phyloP scores from a whole-genome alignment of 1,139 yeast species.

The Suhomyces bokatorum region DNA sequence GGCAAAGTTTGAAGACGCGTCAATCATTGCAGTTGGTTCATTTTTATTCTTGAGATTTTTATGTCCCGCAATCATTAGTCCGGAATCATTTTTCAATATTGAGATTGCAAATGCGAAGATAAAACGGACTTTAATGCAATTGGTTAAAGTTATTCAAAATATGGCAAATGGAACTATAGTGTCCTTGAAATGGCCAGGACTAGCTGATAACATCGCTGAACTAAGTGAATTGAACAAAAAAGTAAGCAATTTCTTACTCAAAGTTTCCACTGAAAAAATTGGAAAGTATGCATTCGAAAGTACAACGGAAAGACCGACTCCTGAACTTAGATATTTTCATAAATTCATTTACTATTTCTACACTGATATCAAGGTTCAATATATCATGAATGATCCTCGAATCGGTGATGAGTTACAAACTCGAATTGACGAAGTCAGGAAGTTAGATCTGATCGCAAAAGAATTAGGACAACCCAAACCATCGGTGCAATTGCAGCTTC shows the following conservation, averaged over 20 bases:
- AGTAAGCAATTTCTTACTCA: conserved; percentile 48
- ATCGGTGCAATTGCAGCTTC: conserved; percentile 53
- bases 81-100: conserved; percentile 63
- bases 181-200: conserved; percentile 60
- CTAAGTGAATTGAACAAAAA: conserved; percentile 45
- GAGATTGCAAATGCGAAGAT: conserved; percentile 48
- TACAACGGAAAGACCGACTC: conserved; percentile 28
- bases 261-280: conserved; percentile 15
- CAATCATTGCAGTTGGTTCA: conserved; percentile 78
- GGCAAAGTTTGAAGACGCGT: conserved; percentile 67
- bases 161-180: conserved; percentile 77
- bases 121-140: conserved; percentile 72
- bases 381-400: conserved; percentile 28
- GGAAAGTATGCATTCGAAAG: conserved; percentile 33
- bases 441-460: conserved; percentile 32
- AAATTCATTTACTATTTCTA: conserved; percentile 64
- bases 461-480: conserved; percentile 44
- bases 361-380: conserved; percentile 49
- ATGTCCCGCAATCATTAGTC: conserved; percentile 91
- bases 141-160: conserved; percentile 84
- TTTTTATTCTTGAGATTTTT: conserved; percentile 81
- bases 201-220: conserved; percentile 43
- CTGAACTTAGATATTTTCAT: conserved; percentile 63
- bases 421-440: conserved; percentile 26
- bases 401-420: conserved; percentile 26